Evolutionary conservation across 2,329 filamentous ascomycete species (phyloP).

Genomic region (Sporothrix inflata): DNA sequence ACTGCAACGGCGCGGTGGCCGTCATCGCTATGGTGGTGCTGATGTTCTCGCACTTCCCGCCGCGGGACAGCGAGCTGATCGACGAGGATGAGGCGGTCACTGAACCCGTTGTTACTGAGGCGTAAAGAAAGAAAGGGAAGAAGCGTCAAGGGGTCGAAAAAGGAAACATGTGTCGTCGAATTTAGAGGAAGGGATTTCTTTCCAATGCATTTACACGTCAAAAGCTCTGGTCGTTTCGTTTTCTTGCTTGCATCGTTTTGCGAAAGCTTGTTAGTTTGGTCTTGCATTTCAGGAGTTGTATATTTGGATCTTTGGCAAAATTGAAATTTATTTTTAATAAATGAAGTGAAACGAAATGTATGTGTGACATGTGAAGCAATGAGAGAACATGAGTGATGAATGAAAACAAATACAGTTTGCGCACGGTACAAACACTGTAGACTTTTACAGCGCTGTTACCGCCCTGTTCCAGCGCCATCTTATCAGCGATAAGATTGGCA

Average conservation of each 20-base stretch:
- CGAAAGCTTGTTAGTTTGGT: background rate
- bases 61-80: conserved; percentile 44
- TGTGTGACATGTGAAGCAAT: too few species aligned
- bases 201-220: background rate
- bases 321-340: background rate
- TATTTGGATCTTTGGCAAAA: background rate
- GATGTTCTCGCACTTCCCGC: conserved; percentile 49
- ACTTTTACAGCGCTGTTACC: conserved; percentile 5
- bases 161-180: background rate
- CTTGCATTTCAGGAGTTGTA: background rate
- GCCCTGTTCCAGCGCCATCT: conserved; percentile 13
- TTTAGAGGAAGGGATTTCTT: background rate
- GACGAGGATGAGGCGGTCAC: conserved; percentile 28
- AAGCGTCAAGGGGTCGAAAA: background rate
- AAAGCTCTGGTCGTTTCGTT: background rate
- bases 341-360: too few species aligned
- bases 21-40: conserved; percentile 50
- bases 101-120: background rate
- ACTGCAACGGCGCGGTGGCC: conserved; percentile 65
- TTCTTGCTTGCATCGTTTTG: background rate
- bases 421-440: background rate
- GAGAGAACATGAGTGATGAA: too few species aligned
- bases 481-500: conserved; percentile 30
- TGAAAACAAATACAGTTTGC: conserved; percentile 2
- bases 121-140: too few species aligned